Evolutionary conservation across 768 basidiomycete genomes (phyloP).

Genomic region (Cystobasidium tubakii): DNA sequence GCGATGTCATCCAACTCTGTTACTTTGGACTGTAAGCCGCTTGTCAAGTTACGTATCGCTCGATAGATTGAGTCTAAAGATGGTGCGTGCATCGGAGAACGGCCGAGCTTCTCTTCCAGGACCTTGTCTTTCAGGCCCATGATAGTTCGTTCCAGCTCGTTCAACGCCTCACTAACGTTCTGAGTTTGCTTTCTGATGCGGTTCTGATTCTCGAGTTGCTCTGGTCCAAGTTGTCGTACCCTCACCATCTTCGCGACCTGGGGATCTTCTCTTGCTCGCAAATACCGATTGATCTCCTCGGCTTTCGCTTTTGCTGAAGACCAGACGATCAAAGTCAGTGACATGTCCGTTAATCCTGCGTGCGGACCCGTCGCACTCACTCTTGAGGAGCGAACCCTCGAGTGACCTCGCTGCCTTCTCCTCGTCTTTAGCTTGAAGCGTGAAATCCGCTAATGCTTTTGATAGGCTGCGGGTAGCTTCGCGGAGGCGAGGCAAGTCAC

Average conservation of each 20-base stretch:
- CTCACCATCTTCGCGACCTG: slow-evolving; percentile 71
- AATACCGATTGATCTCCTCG: slow-evolving; percentile 75
- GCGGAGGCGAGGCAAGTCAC: slow-evolving; percentile 30
- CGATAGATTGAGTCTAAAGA: slow-evolving; percentile 77
- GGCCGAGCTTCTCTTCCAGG: slow-evolving; percentile 53
- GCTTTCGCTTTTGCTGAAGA: slow-evolving; percentile 67
- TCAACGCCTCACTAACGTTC: slow-evolving; percentile 66
- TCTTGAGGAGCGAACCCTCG: slow-evolving; percentile 31
- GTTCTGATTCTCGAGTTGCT: slow-evolving; percentile 75
- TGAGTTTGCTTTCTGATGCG: slow-evolving; percentile 63
- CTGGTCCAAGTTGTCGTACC: slow-evolving; percentile 73
- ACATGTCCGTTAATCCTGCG: no score
- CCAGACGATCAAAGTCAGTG: no score
- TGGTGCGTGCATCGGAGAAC: slow-evolving; percentile 59
- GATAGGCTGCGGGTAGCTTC: neutral
- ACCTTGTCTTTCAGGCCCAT: slow-evolving; percentile 65
- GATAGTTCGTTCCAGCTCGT: slow-evolving; percentile 72
- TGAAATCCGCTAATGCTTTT: neutral
- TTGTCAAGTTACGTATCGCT: slow-evolving; percentile 76
- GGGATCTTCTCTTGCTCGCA: slow-evolving; percentile 68
- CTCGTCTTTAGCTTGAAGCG: neutral
- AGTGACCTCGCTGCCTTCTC: slow-evolving; percentile 16
- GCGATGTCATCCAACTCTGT: slow-evolving; percentile 50
- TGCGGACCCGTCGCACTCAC: slow-evolving; percentile 1
- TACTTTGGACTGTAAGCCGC: slow-evolving; percentile 46